Evolutionary conservation across 2,329 filamentous ascomycete genomes (phyloP).

Genomic region (Xylaria hypoxylon): DNA sequence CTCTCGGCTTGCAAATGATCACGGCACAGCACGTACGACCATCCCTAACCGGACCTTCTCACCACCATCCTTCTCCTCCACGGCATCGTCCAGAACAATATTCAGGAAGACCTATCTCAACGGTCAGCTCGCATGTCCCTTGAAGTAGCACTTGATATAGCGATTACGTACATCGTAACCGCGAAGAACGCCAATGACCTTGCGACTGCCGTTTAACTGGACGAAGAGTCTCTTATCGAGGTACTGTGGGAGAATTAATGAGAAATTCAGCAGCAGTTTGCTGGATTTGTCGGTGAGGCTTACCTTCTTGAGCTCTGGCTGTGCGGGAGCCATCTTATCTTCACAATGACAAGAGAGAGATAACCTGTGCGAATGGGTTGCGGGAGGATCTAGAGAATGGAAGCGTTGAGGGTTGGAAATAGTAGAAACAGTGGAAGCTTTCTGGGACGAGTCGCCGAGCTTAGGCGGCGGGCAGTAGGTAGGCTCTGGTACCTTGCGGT

Average conservation of each 20-base stretch:
- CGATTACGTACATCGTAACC: slow-evolving; percentile 86
- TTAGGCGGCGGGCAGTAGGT: slow-evolving; percentile 12
- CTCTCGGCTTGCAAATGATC: not conserved
- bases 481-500: not conserved
- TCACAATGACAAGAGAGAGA: slow-evolving; percentile 51
- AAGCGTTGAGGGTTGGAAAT: slow-evolving; percentile 25
- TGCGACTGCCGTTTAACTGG: slow-evolving; percentile 96
- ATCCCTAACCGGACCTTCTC: slow-evolving; percentile 93
- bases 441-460: slow-evolving; percentile 11
- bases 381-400: slow-evolving; percentile 29
- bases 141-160: not conserved
- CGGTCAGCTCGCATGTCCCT: slow-evolving; percentile 39
- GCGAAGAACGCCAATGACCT: slow-evolving; percentile 92
- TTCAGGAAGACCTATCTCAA: slow-evolving; percentile 88
- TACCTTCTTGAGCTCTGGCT: slow-evolving; percentile 99
- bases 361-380: slow-evolving; percentile 12
- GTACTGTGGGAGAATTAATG: slow-evolving; percentile 70
- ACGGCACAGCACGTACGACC: slow-evolving; percentile 73
- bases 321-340: slow-evolving; percentile 98
- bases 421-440: slow-evolving; percentile 27
- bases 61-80: slow-evolving; percentile 92
- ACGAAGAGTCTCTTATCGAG: slow-evolving; percentile 99
- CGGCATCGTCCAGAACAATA: slow-evolving; percentile 95
- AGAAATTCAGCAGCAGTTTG: slow-evolving; percentile 31
- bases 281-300: slow-evolving; percentile 1